Base-by-base conservation (phyloP, 2,329 filamentous ascomycete genomes). In the Huntiella bhutanensis region DNA sequence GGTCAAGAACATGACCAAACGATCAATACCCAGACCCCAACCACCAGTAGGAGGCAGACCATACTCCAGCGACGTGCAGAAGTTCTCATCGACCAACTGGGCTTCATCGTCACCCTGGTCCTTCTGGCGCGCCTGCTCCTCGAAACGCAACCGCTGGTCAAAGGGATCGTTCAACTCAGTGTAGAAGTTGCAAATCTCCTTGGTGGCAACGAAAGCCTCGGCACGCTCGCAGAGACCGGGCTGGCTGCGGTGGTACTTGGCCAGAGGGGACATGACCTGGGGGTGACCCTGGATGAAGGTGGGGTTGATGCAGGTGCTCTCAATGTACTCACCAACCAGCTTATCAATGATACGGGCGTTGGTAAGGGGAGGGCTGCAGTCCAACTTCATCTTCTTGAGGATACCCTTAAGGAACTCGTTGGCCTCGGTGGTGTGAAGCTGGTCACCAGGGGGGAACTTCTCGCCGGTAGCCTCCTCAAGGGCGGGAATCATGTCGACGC, bases 321-420 rank as follows among this genome's bases (percentile, higher is more conserved):
- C 91, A 55, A 96, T 88, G 64, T 86, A 95, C 61, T 96, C 87
- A 52, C 86, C 86, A 32, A 85, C 80, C 33, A 98, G 73, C 64
- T 87, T 92, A 66, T 98, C 91, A 46, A 98, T 79, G 82, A 98
- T 95, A 55, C 91, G 80, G 5, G 88, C 79, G 52, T 94, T 95
- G 54, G 91, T 98, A 55, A 87, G 70, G 1, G 91, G 92, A 22
- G 87, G 82, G 38, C 82, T 72, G 69, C 88, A 96, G 41, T 93
- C 83, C 34, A 98, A 74, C 39, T 84, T 83, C 63, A 80, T 80
- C 76, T 95, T 93, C 73, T 84, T 81, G 54, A 94, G 73, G 13
- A 96, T 63, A 35, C 68, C 66, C 68, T 78, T 78, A 60, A 98
- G 75, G 73, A 95, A 98, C 49, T 83, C 75, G 62, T 85, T 83